Evolutionary conservation across 2,329 filamentous ascomycete genomes (phyloP).

Genomic region (Penicillium sp.): DNA sequence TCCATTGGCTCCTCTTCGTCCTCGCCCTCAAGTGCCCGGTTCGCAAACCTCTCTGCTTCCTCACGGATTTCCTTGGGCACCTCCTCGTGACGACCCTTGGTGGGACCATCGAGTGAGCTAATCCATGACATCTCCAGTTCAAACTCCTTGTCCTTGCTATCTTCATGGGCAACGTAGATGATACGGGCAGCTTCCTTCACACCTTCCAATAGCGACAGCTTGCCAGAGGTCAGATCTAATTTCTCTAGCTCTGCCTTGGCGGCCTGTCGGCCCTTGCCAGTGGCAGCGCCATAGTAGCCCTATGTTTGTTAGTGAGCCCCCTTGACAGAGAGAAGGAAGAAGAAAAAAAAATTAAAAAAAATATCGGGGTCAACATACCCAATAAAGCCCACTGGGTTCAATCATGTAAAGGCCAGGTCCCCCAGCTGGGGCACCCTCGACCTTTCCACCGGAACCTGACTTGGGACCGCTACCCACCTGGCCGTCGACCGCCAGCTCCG

Average conservation of each 20-base stretch:
- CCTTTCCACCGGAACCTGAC: conserved; percentile 80
- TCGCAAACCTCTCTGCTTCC: conserved; percentile 89
- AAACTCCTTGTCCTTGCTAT: conserved; percentile 99
- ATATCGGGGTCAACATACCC: conserved; percentile 54
- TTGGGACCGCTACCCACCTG: conserved; percentile 81
- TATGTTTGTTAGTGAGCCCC: conserved; percentile 33
- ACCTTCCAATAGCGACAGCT: conserved; percentile 76
- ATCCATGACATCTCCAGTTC: conserved; percentile 99
- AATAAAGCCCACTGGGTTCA: conserved; percentile 94
- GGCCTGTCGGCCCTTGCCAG: conserved; percentile 92
- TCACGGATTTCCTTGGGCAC: conserved; percentile 87
- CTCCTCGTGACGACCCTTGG: conserved; percentile 88
- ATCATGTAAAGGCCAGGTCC: conserved; percentile 98
- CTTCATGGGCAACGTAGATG: conserved; percentile 96
- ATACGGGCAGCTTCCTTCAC: conserved; percentile 96
- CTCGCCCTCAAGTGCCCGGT: conserved; percentile 83
- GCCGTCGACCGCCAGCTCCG: conserved; percentile 81
- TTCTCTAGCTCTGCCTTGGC: conserved; percentile 99
- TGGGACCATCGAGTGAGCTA: conserved; percentile 78
- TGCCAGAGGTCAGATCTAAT: conserved; percentile 77
- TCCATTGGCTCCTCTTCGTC: conserved; percentile 90
- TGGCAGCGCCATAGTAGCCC: conserved; percentile 97
- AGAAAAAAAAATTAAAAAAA: neutral
- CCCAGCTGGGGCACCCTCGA: conserved; percentile 71
- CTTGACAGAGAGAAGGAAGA: no score